Conservation (phyloP, 805 yeast species). For the Starmerella apis region DNA sequence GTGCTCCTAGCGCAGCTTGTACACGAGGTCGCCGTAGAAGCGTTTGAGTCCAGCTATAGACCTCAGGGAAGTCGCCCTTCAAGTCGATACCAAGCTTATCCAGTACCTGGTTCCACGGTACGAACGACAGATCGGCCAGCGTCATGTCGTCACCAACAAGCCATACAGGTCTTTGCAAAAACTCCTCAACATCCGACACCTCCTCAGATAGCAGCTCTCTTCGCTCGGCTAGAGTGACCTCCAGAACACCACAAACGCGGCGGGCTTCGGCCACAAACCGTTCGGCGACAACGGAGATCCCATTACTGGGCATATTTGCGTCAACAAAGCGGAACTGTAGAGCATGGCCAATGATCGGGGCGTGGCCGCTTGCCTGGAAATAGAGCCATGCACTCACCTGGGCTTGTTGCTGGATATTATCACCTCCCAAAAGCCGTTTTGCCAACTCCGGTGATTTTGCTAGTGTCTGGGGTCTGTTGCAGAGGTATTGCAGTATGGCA, state of each 20-base stretch:
- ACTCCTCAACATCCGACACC: conserved; percentile 65
- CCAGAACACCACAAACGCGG: conserved; percentile 85
- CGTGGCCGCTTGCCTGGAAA: conserved; percentile 93
- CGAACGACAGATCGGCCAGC: conserved; percentile 81
- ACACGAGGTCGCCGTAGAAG: conserved; percentile 96
- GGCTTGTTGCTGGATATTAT: conserved; percentile 64
- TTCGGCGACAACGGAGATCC: conserved; percentile 72
- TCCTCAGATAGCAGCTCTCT: conserved; percentile 86
- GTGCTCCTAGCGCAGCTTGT: conserved; percentile 52
- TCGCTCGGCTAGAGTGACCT: conserved; percentile 88
- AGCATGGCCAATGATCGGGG: conserved; percentile 98
- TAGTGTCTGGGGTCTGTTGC: conserved; percentile 35
- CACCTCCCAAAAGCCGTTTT: conserved; percentile 57
- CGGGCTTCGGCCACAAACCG: conserved; percentile 86
- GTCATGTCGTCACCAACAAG: conserved; percentile 75
- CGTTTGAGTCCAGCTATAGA: conserved; percentile 86
- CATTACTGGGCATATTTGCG: conserved; percentile 46
- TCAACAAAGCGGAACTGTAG: conserved; percentile 88
- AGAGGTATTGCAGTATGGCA: conserved; percentile 74
- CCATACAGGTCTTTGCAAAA: conserved; percentile 92
- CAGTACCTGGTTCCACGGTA: conserved; percentile 95
- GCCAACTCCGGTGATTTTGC: conserved; percentile 38
- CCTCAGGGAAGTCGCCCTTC: conserved; percentile 84
- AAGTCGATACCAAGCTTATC: conserved; percentile 84
- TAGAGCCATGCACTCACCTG: conserved; percentile 83